These are phyloP conservation scores for Capronia epimyces DNA, from an alignment of 2,329 filamentous ascomycete genomes.

Conservation along the genomic window DNA sequence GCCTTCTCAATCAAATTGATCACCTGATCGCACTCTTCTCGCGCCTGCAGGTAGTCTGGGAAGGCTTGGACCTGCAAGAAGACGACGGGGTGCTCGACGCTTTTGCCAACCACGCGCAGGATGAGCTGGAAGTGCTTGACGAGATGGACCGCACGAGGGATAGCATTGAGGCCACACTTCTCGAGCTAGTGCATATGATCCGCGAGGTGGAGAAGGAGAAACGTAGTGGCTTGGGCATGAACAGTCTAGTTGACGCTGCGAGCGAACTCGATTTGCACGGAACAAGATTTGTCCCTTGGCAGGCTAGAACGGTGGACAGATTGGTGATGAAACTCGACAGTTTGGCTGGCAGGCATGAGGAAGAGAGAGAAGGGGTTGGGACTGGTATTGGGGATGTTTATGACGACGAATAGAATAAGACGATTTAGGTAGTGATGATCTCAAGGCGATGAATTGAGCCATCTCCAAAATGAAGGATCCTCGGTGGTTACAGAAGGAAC, in stretches of 20 bases:
- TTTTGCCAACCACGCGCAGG: conserved; percentile 63
- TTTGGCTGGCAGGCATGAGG: conserved; percentile 16
- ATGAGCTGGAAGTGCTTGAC: conserved; percentile 63
- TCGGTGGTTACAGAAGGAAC: too few relatives aligned
- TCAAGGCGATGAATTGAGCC: too few relatives aligned
- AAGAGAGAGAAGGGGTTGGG: conserved; percentile 8
- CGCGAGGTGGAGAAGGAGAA: conserved; percentile 22
- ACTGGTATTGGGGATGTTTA: conserved; percentile 12
- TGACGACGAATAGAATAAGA: conserved; percentile 12
- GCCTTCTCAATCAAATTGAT: conserved; percentile 57
- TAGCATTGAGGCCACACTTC: conserved; percentile 60
- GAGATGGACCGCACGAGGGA: conserved; percentile 61
- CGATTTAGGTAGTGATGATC: background rate
- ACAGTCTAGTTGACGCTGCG: conserved; percentile 53
- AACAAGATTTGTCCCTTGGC: conserved; percentile 56
- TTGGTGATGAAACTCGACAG: conserved; percentile 86
- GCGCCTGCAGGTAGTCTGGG: conserved; percentile 70
- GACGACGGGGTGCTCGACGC: conserved; percentile 77
- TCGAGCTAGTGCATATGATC: conserved; percentile 33
- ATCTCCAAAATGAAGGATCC: too few relatives aligned
- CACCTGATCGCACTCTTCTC: conserved; percentile 71
- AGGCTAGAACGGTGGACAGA: conserved; percentile 73
- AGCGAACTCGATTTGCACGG: conserved; percentile 56
- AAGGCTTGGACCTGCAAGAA: conserved; percentile 70
- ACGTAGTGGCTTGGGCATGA: conserved; percentile 49